Conservation (phyloP, 2,329 filamentous ascomycete species). For the Penicillium paneum region DNA sequence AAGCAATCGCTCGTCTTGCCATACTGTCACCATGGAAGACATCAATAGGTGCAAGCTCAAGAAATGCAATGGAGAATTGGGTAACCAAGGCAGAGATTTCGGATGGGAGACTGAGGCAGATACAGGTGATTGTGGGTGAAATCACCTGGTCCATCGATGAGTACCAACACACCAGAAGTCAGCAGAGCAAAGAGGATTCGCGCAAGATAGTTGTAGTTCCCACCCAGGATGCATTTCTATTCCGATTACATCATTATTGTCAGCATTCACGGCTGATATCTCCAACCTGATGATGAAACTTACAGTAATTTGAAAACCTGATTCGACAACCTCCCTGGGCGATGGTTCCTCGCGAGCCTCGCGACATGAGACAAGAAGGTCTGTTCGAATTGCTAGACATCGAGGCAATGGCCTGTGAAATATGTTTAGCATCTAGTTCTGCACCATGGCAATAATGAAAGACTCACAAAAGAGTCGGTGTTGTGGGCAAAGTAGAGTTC, state of each 20-base stretch:
- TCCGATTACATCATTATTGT: not conserved
- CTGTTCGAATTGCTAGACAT: slow-evolving; percentile 76
- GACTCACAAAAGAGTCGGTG: slow-evolving; percentile 70
- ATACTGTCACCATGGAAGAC: slow-evolving; percentile 1
- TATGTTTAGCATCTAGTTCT: slow-evolving; percentile 1
- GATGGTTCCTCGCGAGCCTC: slow-evolving; percentile 54
- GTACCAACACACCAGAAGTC: not conserved
- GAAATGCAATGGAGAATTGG: not conserved
- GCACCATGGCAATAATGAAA: not conserved
- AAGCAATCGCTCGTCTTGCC: slow-evolving; percentile 2
- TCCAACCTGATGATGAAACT: not conserved
- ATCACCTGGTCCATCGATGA: not conserved
- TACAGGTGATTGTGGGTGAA: not conserved
- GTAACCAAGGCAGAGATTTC: not conserved
- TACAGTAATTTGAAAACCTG: not conserved
- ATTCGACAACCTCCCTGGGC: slow-evolving; percentile 44
- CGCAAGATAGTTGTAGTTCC: not conserved
- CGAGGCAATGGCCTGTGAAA: slow-evolving; percentile 67
- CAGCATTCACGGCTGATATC: not conserved
- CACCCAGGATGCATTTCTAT: not conserved
- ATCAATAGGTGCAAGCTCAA: not conserved
- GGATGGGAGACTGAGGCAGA: not conserved
- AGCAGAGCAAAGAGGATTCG: not conserved
- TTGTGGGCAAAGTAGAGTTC: slow-evolving; percentile 95
- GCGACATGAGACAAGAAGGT: slow-evolving; percentile 84